Evolutionary conservation across 2,329 filamentous ascomycete genomes (phyloP).

Genomic region (Fusarium sp.): DNA sequence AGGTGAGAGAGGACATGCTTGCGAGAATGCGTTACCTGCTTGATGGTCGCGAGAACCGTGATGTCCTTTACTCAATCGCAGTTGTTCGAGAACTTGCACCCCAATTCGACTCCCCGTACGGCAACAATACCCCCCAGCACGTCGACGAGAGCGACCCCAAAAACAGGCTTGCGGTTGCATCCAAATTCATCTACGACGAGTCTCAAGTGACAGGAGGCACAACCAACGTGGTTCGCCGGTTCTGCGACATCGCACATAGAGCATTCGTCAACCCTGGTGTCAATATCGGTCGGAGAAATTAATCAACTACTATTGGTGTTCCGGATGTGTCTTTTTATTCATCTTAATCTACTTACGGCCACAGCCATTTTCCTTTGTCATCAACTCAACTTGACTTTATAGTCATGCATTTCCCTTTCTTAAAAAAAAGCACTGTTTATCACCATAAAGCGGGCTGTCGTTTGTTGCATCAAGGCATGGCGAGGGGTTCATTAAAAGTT

Average conservation of each 20-base stretch:
- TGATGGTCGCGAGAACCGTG: constrained; percentile 85
- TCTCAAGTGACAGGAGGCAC: constrained; percentile 73
- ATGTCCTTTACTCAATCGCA: constrained; percentile 90
- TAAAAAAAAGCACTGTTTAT: constrained; percentile 34
- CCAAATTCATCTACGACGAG: constrained; percentile 75
- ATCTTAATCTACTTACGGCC: neutral
- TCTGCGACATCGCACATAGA: constrained; percentile 73
- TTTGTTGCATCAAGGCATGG: constrained; percentile 48
- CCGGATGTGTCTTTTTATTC: neutral
- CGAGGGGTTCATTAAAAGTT: constrained; percentile 47
- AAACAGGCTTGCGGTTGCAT: constrained; percentile 74
- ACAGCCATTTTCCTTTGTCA: constrained; percentile 39
- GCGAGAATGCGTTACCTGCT: constrained; percentile 74
- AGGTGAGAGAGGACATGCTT: constrained; percentile 74
- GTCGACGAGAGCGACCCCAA: constrained; percentile 74
- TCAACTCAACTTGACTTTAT: constrained; percentile 5
- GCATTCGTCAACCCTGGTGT: constrained; percentile 67
- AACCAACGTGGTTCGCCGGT: constrained; percentile 76
- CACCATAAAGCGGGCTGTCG: constrained; percentile 30
- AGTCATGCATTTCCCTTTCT: constrained; percentile 27
- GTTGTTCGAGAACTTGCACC: constrained; percentile 80
- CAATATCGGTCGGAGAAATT: constrained; percentile 54
- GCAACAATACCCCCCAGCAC: constrained; percentile 66
- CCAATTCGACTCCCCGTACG: constrained; percentile 69
- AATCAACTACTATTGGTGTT: constrained; percentile 2